A percentile compares a stretch with the other conserved stretches of the same genome.
Conservation (phyloP, 2,329 filamentous ascomycete genomes). For the Trichoderma endophyticum region DNA sequence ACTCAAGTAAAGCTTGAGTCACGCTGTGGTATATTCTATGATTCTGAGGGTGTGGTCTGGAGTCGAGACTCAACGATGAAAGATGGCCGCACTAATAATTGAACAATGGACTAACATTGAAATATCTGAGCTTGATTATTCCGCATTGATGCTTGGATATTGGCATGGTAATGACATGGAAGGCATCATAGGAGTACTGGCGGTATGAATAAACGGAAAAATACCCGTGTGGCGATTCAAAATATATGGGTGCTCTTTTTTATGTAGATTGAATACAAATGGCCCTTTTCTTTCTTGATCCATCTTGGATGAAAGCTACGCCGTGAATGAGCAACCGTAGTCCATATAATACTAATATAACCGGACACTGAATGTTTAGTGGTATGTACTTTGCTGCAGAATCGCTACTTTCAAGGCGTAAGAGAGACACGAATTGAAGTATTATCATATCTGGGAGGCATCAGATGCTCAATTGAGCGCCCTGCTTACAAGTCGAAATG, state of each 20-base stretch:
- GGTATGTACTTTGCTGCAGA: background rate
- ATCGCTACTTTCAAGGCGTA: rapidly evolving
- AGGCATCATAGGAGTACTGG: background rate
- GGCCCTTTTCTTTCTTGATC: background rate
- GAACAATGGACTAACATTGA: background rate
- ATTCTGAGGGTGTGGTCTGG: background rate
- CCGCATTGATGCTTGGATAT: background rate
- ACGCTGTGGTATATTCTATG: background rate
- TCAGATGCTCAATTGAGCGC: background rate
- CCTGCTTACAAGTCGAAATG: background rate
- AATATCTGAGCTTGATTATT: background rate
- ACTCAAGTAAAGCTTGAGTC: background rate
- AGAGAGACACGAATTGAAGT: background rate
- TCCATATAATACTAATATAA: background rate
- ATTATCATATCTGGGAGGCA: background rate
- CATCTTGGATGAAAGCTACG: background rate
- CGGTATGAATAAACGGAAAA: background rate
- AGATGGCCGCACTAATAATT: background rate
- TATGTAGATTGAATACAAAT: background rate
- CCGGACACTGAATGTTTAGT: background rate
- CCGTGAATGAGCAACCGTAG: background rate
- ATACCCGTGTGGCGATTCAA: background rate
- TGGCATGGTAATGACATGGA: background rate
- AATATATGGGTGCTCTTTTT: background rate
- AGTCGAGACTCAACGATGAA: background rate